Evolutionary conservation across 2,329 filamentous ascomycete species (phyloP), one percentile per base, ranked within the genome.

Genomic region (Claviceps sp.): DNA sequence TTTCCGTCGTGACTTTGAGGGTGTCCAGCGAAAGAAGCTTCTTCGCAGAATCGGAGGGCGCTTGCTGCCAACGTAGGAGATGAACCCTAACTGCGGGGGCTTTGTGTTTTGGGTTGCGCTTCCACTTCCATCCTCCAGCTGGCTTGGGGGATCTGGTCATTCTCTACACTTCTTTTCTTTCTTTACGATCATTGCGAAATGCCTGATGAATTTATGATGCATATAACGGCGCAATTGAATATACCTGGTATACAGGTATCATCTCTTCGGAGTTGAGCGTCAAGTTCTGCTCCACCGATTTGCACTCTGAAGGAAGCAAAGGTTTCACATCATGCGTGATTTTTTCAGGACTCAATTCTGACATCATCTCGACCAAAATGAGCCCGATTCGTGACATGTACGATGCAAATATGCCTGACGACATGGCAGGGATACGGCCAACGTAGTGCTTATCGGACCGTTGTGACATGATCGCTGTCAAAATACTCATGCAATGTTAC

Each of bases 11-110:
- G 67, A 70, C 26, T 55, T 66, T 16, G 69, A 72, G 20, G 60
- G 54, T 30, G 57, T 58, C 26, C 58, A 60, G 37, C 65, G 69
- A 37, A 67, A 66, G 57, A 70, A 67, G 58, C 62, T 72, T 47
- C 61, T 68, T 24, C 67, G 68, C 22, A 70, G 70, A 20, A 68
- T 74, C 22, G 67, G 70, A 11, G 63, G 62, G 38, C 60, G 63
- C 14, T 56, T 63, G 42, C 52, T 59, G 42, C 57, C 55, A 22
- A 54, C 49, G 11, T 55, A 47, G 22, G 22, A 37, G 22, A 44
- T 38, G 18, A 9, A 1, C 18, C n/a, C 11, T 20, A 11, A 34
- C 9, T 34, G 14, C 2, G 13, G 34, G 13, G 22, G n/a, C 44
- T 34, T 24, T n/a, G n/a, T 46, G 52, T 20, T 50, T 51, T 42